Conservation (phyloP, 2,329 filamentous ascomycete species). For the Aspergillus sp. region DNA sequence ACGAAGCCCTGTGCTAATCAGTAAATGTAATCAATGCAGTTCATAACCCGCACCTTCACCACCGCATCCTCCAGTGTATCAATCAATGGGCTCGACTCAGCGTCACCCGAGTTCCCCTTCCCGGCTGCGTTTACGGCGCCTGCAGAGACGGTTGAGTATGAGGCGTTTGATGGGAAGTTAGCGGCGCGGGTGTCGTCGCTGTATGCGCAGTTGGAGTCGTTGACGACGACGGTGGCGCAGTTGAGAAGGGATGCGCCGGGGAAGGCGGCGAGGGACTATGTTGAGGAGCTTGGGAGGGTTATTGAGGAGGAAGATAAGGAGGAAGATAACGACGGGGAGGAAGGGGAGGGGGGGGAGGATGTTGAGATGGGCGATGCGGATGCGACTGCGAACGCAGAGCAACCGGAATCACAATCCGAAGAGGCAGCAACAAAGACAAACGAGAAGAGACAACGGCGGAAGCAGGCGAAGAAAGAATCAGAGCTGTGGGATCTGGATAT, state of each 20-base stretch:
- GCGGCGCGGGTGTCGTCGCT: conserved; percentile 44
- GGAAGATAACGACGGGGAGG: conserved; percentile 62
- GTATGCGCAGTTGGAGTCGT: conserved; percentile 48
- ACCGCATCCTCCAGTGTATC: conserved; percentile 45
- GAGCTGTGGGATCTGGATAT: conserved; percentile 32
- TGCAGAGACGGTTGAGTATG: conserved; percentile 48
- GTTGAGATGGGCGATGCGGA: conserved; percentile 10
- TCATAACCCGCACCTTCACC: conserved; percentile 46
- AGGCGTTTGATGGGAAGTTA: conserved; percentile 45
- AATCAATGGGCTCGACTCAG: conserved; percentile 49
- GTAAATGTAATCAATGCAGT: conserved; percentile 25
- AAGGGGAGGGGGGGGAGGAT: conserved; percentile 19
- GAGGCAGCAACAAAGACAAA: neutral
- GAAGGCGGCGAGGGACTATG: conserved; percentile 41
- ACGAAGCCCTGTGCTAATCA: neutral
- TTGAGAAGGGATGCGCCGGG: conserved; percentile 46
- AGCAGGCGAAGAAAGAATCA: neutral
- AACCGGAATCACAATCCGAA: neutral
- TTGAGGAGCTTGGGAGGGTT: conserved; percentile 32
- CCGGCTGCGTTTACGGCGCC: conserved; percentile 35
- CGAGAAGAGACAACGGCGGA: neutral
- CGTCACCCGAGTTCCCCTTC: conserved; percentile 32
- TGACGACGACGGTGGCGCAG: conserved; percentile 49
- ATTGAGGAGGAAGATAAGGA: conserved; percentile 43
- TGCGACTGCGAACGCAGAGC: conserved; percentile 8